Evolutionary conservation across 305 asterid species (phyloP), one percentile per base, ranked within the genome.

Genomic region (Andrographis paniculata): DNA sequence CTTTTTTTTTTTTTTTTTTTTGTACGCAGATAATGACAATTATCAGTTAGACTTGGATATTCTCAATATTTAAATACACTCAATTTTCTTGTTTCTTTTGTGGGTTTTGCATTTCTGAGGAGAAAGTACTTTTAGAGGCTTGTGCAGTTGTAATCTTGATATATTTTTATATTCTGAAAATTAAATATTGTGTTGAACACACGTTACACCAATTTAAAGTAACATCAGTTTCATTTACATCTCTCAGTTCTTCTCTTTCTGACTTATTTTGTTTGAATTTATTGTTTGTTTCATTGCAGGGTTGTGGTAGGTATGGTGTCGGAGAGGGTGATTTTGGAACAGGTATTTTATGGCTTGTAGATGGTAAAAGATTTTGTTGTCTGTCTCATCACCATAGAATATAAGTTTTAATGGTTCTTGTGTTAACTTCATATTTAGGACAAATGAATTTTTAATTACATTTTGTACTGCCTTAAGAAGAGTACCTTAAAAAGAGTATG

Each of bases 251-350:
- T 56, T 43, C 20, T 17, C 1, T 35, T 42, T 21, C 7, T 24
- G 19, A 45, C 11, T 14, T 23, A 21, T 30, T 23, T 3, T 4
- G 17, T 42, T 60, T 24, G 22, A 6, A 17, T 48, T 40, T n/a
- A n/a, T 39, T 60, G 48, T 13, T 39, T 43, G n/a, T 60, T 45
- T 56, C 8, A 57, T 54, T 66, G 63, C 68, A 92, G 99, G 95
- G 95, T 51, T 74, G 87, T 56, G 94, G 78, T 48, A 87, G 89
- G 59, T 73, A 66, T 71, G 86, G 80, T 41, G 65, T 60, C 57
- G 85, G 69, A 46, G 92, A 79, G 65, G 60, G 74, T 68, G 73
- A 69, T 64, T 54, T 76, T 62, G 79, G 73, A 33, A 45, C 94
- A 81, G 96, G 96, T 92, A 71, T 51, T 48, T 61, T 30, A 51